These are phyloP conservation scores for Myriosclerotinia scirpicola DNA, from an alignment of 2,329 filamentous ascomycete genomes.

Conservation along the genomic window DNA sequence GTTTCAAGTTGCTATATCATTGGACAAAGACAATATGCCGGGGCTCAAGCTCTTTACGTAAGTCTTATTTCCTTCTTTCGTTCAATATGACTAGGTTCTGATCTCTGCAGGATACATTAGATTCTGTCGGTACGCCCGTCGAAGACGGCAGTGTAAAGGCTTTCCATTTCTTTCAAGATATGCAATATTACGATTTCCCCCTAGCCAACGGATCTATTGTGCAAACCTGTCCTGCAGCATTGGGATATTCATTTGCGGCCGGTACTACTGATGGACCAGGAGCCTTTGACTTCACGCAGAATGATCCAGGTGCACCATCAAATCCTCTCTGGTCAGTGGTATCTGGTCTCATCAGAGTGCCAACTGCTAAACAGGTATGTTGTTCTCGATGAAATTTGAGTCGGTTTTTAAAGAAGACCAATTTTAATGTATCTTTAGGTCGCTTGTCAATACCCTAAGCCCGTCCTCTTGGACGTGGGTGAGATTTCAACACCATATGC, in stretches of 20 bases:
- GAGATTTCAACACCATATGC: conserved; percentile 72
- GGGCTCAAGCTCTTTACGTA: conserved; percentile 57
- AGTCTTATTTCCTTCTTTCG: conserved; percentile 24
- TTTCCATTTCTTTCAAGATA: conserved; percentile 82
- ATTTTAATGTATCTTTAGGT: conserved; percentile 5
- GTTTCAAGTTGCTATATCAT: conserved; percentile 75
- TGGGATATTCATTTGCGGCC: conserved; percentile 89
- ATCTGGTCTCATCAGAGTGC: conserved; percentile 66
- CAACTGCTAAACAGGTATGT: conserved; percentile 51
- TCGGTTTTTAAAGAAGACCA: background rate
- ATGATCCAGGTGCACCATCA: conserved; percentile 66
- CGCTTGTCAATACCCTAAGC: conserved; percentile 68
- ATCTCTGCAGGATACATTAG: conserved; percentile 33
- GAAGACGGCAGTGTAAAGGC: conserved; percentile 68
- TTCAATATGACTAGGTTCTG: background rate
- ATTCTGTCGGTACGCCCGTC: conserved; percentile 46
- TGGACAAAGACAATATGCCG: conserved; percentile 65
- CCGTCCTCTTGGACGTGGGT: conserved; percentile 83
- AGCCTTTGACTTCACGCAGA: conserved; percentile 89
- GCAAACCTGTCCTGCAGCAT: conserved; percentile 77
- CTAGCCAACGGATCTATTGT: conserved; percentile 70
- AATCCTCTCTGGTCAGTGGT: conserved; percentile 72
- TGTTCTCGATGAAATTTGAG: background rate
- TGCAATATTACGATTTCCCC: conserved; percentile 72
- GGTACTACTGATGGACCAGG: conserved; percentile 91